Base-by-base conservation (phyloP, 2,329 filamentous ascomycete genomes). In the Scorias spongiosa region DNA sequence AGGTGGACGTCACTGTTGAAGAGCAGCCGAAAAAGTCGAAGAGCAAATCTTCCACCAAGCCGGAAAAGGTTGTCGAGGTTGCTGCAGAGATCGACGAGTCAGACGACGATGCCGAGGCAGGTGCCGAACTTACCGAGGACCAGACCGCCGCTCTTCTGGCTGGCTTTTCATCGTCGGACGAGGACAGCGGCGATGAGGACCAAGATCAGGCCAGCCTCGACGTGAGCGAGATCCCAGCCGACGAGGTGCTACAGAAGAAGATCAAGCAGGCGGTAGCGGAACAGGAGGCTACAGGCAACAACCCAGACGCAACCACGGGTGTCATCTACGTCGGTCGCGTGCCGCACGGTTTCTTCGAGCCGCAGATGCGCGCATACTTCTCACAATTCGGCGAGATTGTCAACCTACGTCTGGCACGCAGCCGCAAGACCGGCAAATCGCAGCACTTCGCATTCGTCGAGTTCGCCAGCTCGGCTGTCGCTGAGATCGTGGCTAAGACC, bases 371-470 rank as follows among this genome's bases (percentile, higher is more conserved):
- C 54, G 78, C 80, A 51, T 98, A 96, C 71, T 93, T 96, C 60
- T 76, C 79, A 44, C 91, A 98, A 64, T 98, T 98, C 54, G 91
- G 91, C 53, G 70, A 76, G 11, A 86, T 98, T 55, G 76, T 71
- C 42, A 78, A 71, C 44, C 72, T 95, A 45, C 80, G 89, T 49
- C 73, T 98, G 39, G 91, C 87, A 26, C 81, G 91, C 56, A 96
- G 94, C 72, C 86, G 84, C 65, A 82, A 82, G 63, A 96, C 88
- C 1, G 91, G 91, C 44, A 78, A 78, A 46, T 87, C 83, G 61
- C 93, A 91, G 70, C 91, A 96, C 70, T 93, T 83, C 59, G 91
- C 86, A 29, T 98, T 95, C 63, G 75, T 98, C 57, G 86, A 98
- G 66, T 98, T 98, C 58, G 66, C 67, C 2, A 76, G 75, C 6